A percentile compares a stretch with the other conserved stretches of the same genome.
Conservation (phyloP, 2,329 filamentous ascomycete genomes). For the Pestalotiopsis sp. region DNA sequence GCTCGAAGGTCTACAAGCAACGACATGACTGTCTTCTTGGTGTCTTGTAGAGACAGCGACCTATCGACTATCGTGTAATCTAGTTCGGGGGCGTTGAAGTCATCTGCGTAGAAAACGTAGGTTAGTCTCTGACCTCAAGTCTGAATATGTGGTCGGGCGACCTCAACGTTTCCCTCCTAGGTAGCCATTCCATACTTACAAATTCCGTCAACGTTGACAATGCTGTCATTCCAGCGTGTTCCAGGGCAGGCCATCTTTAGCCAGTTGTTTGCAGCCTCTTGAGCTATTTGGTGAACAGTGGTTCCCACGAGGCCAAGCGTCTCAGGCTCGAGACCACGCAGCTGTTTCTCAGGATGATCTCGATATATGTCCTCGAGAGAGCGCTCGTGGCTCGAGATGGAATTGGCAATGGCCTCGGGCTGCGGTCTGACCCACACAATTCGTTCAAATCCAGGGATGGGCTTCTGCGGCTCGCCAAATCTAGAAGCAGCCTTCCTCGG, state of each 20-base stretch:
- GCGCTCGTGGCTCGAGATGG: not conserved
- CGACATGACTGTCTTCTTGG: constrained; percentile 13
- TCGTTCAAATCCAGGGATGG: not conserved
- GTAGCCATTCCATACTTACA: not conserved
- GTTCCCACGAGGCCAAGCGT: constrained; percentile 14
- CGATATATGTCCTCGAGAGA: constrained; percentile 23
- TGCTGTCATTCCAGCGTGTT: constrained; percentile 12
- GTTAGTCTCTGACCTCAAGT: not conserved
- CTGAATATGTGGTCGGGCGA: no score
- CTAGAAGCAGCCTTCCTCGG: not conserved
- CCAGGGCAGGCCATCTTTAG: constrained; percentile 21
- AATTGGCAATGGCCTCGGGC: not conserved
- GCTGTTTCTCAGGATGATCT: constrained; percentile 22
- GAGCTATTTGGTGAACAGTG: constrained; percentile 16
- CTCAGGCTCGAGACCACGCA: constrained; percentile 15
- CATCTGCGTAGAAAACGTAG: not conserved
- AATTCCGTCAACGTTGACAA: not conserved
- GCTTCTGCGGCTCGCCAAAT: not conserved
- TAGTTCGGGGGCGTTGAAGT: constrained; percentile 15
- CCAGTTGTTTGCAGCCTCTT: constrained; percentile 24
- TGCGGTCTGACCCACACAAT: not conserved
- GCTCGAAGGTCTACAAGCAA: constrained; percentile 12
- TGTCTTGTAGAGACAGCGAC: constrained; percentile 9
- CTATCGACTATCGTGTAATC: constrained; percentile 1
- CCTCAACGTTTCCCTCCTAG: not conserved